Conservation (phyloP, 306 rosid genomes). For the Quercus berberidifolia region DNA sequence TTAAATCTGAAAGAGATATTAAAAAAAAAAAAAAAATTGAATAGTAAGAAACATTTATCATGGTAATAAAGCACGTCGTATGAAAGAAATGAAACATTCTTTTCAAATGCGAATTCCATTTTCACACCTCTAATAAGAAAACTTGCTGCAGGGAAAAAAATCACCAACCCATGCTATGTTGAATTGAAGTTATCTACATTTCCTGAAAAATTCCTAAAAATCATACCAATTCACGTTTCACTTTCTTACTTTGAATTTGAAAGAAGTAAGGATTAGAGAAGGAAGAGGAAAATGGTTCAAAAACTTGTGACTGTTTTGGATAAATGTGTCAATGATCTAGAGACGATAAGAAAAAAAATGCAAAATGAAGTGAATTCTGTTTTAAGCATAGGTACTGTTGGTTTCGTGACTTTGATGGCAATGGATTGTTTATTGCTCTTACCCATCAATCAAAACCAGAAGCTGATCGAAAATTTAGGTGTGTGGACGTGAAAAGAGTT, state of each 20-base stretch:
- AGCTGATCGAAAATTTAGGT: conserved; percentile 54
- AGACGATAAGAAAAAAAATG: conserved; percentile 30
- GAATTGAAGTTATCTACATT: conserved; percentile 13
- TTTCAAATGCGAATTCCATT: not conserved
- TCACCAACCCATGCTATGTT: conserved; percentile 1
- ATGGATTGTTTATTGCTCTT: conserved; percentile 26
- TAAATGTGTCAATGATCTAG: conserved; percentile 29
- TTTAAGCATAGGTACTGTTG: conserved; percentile 41
- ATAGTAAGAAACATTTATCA: not conserved
- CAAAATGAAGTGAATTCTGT: conserved; percentile 29
- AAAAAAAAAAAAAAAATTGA: not conserved
- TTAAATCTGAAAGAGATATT: not conserved
- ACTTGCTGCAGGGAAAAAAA: conserved; percentile 4
- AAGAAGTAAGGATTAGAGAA: not conserved
- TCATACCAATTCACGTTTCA: not conserved
- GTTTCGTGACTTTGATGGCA: conserved; percentile 42
- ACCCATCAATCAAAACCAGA: conserved; percentile 38
- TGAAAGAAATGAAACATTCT: not conserved
- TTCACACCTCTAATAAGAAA: not conserved
- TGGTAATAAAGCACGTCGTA: too few relatives aligned
- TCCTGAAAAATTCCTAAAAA: conserved; percentile 24
- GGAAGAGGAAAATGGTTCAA: conserved; percentile 22
- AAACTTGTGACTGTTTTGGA: conserved; percentile 24
- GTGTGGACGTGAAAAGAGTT: not conserved
- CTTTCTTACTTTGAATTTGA: not conserved